Evolutionary conservation across 1,284 basidiomycete genomes (phyloP), one percentile per base, ranked within the genome.

Genomic region (Ustilago bromivora): DNA sequence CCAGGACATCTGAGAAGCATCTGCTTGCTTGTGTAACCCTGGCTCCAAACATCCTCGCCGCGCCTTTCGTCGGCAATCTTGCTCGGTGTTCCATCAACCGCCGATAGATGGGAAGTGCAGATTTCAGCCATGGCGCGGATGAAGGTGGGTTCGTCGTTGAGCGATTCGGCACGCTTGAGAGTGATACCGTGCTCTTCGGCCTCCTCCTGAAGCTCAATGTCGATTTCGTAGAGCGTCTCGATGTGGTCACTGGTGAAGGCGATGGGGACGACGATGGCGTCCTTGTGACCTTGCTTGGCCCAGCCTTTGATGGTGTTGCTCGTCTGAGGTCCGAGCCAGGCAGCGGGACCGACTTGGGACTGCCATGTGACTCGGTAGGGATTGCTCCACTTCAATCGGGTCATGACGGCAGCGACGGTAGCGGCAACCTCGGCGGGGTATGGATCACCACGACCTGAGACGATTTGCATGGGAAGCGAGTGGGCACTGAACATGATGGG

Each of bases 171-270:
- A n/a, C 97, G 91, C 68, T 93, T 90, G 47, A 97, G 90, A 77
- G 95, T 92, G 83, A 99, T 92, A 35, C 97, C 96, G 78, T 92
- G 92, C 94, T 97, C 83, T 57, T 82, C 55, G 10, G 78, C 62
- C 87, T 99, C 96, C 87, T 92, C 92, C 71, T 90, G 90, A 82
- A 98, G 96, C 87, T 99, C 97, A 63, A 96, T 87, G 87, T 99
- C 97, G 56, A 99, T 90, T 88, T 99, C 97, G 86, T 93, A 99
- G 54, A 99, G 89, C 31, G 97, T 99, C 88, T 99, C 97, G 84
- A 99, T 98, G 87, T 99, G 97, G 88, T 99, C 97, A 85, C 92
- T 95, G 19, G 97, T 99, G 88, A 99, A 99, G 19, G 97, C 96
- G 74, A 99, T 95, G 1, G 97, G 97, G 2, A 99, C 91, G 38